Conservation (phyloP, 345 rosid genomes). For the Aquilaria malaccensis region DNA sequence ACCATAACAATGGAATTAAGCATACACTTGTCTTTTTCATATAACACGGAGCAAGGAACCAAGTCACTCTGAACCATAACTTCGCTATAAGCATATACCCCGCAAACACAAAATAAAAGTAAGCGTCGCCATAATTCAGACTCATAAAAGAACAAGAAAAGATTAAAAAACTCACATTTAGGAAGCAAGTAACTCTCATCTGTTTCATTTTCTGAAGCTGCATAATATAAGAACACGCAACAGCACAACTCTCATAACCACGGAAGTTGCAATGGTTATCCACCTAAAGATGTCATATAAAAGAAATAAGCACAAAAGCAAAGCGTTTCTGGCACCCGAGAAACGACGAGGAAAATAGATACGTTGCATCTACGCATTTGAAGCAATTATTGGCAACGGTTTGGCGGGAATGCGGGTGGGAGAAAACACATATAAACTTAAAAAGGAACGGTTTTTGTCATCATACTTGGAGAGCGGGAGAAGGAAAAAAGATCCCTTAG, state of each 20-base stretch:
- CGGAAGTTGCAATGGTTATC: conserved; percentile 63
- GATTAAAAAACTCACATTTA: conserved; percentile 39
- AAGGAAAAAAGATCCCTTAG: too few species aligned
- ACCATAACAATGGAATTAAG: not conserved
- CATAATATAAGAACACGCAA: conserved; percentile 58
- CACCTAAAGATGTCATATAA: conserved; percentile 43
- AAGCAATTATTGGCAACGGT: too few species aligned
- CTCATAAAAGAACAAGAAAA: not conserved
- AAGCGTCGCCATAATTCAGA: not conserved
- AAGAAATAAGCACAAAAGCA: too few species aligned
- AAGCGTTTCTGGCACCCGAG: too few species aligned
- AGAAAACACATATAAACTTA: too few species aligned
- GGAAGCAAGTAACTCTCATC: conserved; percentile 47
- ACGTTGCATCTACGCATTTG: too few species aligned
- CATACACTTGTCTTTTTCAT: not conserved
- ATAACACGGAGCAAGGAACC: too few species aligned
- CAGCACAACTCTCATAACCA: conserved; percentile 55
- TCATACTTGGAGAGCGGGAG: too few species aligned
- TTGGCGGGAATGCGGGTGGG: too few species aligned
- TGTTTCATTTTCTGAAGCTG: conserved; percentile 56
- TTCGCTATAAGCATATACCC: too few species aligned
- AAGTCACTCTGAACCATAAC: too few species aligned
- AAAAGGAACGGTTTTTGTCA: not conserved
- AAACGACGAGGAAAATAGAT: too few species aligned
- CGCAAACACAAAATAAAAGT: not conserved